Conservation (phyloP, 768 basidiomycete species). For the Mycena belliarum region DNA sequence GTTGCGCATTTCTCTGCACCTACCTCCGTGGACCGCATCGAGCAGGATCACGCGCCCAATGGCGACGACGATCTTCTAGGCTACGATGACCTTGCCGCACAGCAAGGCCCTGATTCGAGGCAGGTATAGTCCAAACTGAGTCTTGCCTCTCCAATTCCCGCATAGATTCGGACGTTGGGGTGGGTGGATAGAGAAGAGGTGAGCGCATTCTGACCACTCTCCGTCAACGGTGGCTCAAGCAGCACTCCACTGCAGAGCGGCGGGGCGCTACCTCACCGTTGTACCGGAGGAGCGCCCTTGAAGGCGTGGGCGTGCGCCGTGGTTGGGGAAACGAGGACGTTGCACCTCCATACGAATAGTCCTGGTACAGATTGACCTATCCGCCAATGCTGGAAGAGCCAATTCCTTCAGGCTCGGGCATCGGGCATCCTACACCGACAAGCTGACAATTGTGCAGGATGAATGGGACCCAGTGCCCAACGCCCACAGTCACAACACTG, state of each 20-base stretch:
- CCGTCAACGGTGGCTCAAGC: neutral
- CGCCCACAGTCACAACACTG: conserved; percentile 28
- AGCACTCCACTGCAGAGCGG: conserved; percentile 53
- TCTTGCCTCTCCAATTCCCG: conserved; percentile 9
- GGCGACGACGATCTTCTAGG: conserved; percentile 66
- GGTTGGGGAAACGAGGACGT: conserved; percentile 67
- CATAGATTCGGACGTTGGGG: conserved; percentile 82
- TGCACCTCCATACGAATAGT: conserved; percentile 8
- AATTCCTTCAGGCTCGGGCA: neutral
- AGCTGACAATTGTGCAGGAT: conserved; percentile 10
- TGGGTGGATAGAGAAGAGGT: conserved; percentile 90
- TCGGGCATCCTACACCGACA: neutral
- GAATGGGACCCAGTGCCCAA: conserved; percentile 24
- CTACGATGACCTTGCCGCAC: conserved; percentile 76
- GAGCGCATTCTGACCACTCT: conserved; percentile 3
- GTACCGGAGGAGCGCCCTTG: conserved; percentile 57
- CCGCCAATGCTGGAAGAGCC: neutral
- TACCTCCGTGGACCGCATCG: conserved; percentile 29
- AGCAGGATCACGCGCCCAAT: conserved; percentile 42
- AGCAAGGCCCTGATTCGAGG: conserved; percentile 85
- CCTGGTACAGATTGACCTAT: neutral
- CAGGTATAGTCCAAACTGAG: conserved; percentile 28
- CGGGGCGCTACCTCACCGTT: conserved; percentile 75
- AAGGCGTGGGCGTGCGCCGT: conserved; percentile 56
- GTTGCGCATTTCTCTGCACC: neutral